phyloP scores from a whole-genome alignment of 2,329 filamentous ascomycete species.

The Colletotrichum sublineola region DNA sequence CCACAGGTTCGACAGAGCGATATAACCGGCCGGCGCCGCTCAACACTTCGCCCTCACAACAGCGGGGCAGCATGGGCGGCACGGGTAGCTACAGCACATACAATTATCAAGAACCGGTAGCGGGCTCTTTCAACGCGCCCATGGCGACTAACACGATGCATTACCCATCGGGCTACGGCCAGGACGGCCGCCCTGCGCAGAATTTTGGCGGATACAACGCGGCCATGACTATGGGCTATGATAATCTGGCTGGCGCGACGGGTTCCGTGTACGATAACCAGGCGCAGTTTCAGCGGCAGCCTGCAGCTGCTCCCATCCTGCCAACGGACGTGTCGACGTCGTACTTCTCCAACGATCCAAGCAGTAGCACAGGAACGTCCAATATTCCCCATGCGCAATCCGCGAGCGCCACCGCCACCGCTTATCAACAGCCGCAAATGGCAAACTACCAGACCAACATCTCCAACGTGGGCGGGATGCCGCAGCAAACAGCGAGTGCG shows the following conservation, averaged over 20 bases:
- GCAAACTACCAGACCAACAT: constrained; percentile 64
- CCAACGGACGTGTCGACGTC: constrained; percentile 75
- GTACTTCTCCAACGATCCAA: constrained; percentile 80
- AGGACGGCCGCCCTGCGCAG: constrained; percentile 69
- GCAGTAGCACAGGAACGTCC: constrained; percentile 70
- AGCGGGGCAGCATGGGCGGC: constrained; percentile 64
- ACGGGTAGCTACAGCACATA: constrained; percentile 68
- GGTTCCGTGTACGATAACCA: constrained; percentile 80
- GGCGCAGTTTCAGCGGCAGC: constrained; percentile 82
- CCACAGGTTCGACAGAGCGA: constrained; percentile 54
- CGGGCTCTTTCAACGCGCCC: constrained; percentile 66
- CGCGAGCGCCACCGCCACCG: constrained; percentile 62
- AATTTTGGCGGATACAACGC: constrained; percentile 71
- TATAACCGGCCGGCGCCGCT: constrained; percentile 65
- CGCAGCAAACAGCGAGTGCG: constrained; percentile 52
- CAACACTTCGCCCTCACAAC: constrained; percentile 62
- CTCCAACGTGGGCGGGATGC: constrained; percentile 61
- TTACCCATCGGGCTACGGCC: constrained; percentile 76
- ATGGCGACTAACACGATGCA: constrained; percentile 68
- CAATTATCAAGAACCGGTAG: constrained; percentile 65
- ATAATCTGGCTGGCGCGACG: constrained; percentile 40
- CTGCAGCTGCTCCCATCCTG: constrained; percentile 83
- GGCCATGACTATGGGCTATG: constrained; percentile 78
- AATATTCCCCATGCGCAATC: constrained; percentile 64
- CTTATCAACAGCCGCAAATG: constrained; percentile 75